phyloP scores from a whole-genome alignment of 148 eudicot genomes.

The Rhododendron molle region DNA sequence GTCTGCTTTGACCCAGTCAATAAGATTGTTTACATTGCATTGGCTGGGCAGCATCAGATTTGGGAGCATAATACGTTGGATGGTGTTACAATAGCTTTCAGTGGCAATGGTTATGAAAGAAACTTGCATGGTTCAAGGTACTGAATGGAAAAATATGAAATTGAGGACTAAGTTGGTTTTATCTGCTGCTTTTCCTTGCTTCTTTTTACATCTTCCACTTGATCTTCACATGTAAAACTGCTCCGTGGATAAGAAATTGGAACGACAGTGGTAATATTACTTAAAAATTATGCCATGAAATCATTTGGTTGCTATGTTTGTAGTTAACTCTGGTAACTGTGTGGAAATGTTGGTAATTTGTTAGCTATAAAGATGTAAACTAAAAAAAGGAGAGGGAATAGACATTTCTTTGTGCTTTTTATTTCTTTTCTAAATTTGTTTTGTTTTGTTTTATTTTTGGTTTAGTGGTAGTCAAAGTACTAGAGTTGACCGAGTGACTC shows the following conservation, averaged over 20 bases:
- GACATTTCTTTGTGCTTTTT: not conserved
- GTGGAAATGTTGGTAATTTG: not conserved
- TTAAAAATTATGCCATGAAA: not conserved
- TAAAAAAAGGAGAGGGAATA: not conserved
- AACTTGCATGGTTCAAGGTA: slow-evolving; percentile 89
- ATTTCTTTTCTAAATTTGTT: not conserved
- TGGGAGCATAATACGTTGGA: slow-evolving; percentile 67
- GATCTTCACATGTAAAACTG: slow-evolving; percentile 11
- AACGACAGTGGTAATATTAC: not conserved
- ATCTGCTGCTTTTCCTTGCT: slow-evolving; percentile 8
- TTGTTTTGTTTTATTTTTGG: too few relatives aligned
- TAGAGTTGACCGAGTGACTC: too few relatives aligned
- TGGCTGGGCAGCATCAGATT: slow-evolving; percentile 99
- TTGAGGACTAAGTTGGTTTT: not conserved
- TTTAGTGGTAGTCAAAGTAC: too few relatives aligned
- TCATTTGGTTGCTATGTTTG: not conserved
- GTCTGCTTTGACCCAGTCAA: slow-evolving; percentile 71
- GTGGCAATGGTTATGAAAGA: slow-evolving; percentile 96
- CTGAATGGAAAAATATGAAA: not conserved
- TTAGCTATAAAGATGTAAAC: not conserved
- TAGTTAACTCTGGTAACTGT: not conserved
- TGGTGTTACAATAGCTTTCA: slow-evolving; percentile 66
- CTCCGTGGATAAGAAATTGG: not conserved
- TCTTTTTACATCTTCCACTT: not conserved
- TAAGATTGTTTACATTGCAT: slow-evolving; percentile 76